Evolutionary conservation across 768 basidiomycete species (phyloP).

Genomic region (Trametes gibbosa): DNA sequence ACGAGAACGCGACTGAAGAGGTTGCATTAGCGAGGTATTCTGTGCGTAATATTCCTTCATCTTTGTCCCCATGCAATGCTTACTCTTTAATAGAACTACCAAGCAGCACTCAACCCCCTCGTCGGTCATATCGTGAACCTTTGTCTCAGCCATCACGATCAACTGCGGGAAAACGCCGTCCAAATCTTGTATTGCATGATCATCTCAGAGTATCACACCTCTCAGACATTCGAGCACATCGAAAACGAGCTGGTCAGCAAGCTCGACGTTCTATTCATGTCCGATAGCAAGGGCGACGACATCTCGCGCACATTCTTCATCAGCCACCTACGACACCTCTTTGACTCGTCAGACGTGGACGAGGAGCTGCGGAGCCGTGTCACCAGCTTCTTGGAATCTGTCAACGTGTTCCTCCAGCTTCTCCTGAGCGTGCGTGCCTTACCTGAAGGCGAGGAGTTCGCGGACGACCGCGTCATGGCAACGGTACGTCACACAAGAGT

Average conservation of each 20-base stretch:
- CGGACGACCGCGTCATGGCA: slow-evolving; percentile 92
- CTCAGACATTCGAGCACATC: slow-evolving; percentile 82
- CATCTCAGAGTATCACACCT: slow-evolving; percentile 83
- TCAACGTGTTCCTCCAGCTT: slow-evolving; percentile 90
- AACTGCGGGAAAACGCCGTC: slow-evolving; percentile 85
- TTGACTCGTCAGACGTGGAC: slow-evolving; percentile 81
- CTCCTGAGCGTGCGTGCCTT: slow-evolving; percentile 83
- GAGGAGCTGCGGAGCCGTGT: slow-evolving; percentile 76
- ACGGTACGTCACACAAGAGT: slow-evolving; percentile 49
- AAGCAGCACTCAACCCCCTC: slow-evolving; percentile 75
- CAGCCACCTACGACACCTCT: slow-evolving; percentile 83
- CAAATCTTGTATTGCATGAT: slow-evolving; percentile 96
- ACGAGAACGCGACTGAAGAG: slow-evolving; percentile 46
- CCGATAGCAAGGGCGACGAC: slow-evolving; percentile 86
- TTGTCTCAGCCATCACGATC: slow-evolving; percentile 93
- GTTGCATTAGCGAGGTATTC: slow-evolving; percentile 42
- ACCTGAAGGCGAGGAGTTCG: slow-evolving; percentile 90
- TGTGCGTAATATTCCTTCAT: slow-evolving; percentile 42
- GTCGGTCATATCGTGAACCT: slow-evolving; percentile 89
- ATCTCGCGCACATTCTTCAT: slow-evolving; percentile 93
- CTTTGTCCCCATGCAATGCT: slow-evolving; percentile 1
- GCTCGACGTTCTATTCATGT: slow-evolving; percentile 90
- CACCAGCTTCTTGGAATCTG: slow-evolving; percentile 79
- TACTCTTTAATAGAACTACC: slow-evolving; percentile 61
- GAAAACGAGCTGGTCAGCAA: slow-evolving; percentile 91